Percentiles rank a stretch among this genome's conserved stretches.
Conservation (phyloP, 2,329 filamentous ascomycete species). For the Celoporthe dispersa region DNA sequence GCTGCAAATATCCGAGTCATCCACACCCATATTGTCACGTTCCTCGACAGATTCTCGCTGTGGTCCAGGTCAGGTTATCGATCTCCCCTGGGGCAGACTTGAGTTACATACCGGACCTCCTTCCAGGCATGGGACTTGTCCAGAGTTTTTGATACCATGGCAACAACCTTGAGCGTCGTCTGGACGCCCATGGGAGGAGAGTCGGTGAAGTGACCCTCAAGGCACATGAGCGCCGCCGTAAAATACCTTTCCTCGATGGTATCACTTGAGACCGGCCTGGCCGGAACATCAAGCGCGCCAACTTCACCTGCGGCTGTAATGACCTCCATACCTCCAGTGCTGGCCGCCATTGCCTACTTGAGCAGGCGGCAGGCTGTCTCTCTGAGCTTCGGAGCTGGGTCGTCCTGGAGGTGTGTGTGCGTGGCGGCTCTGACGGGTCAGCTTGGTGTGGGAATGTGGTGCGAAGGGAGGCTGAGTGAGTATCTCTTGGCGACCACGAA, state of each 20-base stretch:
- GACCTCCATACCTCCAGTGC: constrained; percentile 27
- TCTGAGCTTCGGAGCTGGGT: background rate
- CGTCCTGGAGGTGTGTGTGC: background rate
- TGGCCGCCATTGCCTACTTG: background rate
- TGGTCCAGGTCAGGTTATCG: background rate
- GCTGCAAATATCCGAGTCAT: constrained; percentile 64
- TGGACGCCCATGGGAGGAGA: constrained; percentile 61
- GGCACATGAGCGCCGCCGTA: constrained; percentile 61
- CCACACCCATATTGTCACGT: constrained; percentile 69
- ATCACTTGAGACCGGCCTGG: constrained; percentile 40
- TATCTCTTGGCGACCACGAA: background rate
- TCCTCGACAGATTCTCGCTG: constrained; percentile 64
- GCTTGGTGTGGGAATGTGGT: background rate
- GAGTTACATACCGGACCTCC: constrained; percentile 56
- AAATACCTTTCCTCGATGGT: constrained; percentile 69
- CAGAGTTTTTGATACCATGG: constrained; percentile 63
- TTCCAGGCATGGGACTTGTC: constrained; percentile 67
- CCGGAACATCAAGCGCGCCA: constrained; percentile 29
- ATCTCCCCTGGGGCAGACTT: background rate
- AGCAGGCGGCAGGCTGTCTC: background rate
- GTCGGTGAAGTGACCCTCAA: constrained; percentile 65
- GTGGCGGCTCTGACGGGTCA: background rate
- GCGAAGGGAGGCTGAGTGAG: background rate
- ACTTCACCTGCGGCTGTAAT: constrained; percentile 29
- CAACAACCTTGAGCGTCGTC: constrained; percentile 58